phyloP scores from a whole-genome alignment of 148 eudicot species.

The Agrostemma githago region DNA sequence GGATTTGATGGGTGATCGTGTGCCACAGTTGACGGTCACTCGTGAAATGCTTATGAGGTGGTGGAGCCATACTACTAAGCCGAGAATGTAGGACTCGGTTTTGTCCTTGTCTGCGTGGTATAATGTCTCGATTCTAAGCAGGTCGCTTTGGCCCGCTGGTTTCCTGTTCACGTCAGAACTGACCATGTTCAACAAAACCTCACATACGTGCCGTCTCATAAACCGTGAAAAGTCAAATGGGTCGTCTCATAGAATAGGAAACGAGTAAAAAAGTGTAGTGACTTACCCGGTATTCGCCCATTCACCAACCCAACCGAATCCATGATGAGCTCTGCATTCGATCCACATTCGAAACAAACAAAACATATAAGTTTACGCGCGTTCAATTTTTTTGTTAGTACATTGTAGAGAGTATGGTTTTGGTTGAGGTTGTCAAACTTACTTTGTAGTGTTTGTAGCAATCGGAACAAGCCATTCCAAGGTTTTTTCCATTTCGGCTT shows the following conservation, averaged over 20 bases:
- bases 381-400: not conserved
- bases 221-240: too few species aligned
- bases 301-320: conserved; percentile 99
- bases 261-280: not conserved
- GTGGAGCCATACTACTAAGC: conserved; percentile 82
- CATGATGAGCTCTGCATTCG: conserved; percentile 83
- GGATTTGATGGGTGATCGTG: conserved; percentile 75
- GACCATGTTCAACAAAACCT: conserved; percentile 12
- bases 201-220: too few species aligned
- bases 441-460: conserved; percentile 94
- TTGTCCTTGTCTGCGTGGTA: conserved; percentile 89
- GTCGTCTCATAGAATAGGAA: not conserved
- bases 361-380: conserved; percentile 12
- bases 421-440: conserved; percentile 14
- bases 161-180: conserved; percentile 66
- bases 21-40: conserved; percentile 38
- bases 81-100: conserved; percentile 81
- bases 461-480: conserved; percentile 94
- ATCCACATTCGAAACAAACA: conserved; percentile 4
- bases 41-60: conserved; percentile 71
- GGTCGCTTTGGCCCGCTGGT: conserved; percentile 60
- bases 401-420: not conserved
- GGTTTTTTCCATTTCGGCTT: conserved; percentile 98
- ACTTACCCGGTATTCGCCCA: conserved; percentile 90
- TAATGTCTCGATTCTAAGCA: conserved; percentile 78